Evolutionary conservation across 352 stramenopile species (phyloP), one percentile per base, ranked within the genome.

Genomic region (Blastocystis sp.): DNA sequence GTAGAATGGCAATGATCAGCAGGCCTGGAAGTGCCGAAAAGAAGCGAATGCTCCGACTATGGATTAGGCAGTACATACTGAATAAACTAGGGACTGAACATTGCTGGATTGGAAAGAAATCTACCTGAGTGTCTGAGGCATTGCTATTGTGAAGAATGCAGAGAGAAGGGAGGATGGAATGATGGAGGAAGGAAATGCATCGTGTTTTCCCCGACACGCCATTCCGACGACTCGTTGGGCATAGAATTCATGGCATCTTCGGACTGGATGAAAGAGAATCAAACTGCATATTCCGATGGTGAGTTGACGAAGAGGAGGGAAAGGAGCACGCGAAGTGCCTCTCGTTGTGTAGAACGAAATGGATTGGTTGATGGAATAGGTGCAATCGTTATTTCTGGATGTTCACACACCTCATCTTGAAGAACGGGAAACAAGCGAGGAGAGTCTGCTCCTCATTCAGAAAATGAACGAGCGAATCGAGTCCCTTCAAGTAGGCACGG

Each of bases 21-120:
- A 84, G 52, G 40, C 74, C 74, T 4, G 74, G 74, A 68, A 84
- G 17, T 38, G 38, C 24, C 28, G 74, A 84, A 28, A 28, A 11
- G 24, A 84, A 24, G 28, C 74, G 59, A 42, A 84, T 84, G 34
- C 4, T 70, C 48, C 57, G 24, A 28, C 74, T 84, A 84, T 28
- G 2, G 40, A 10, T 68, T 70, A 43, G n/a, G 24, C 3, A 57
- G 28, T 40, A 68, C 1, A 21, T 24, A 2, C 24, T 70, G 21
- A 42, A 19, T 0, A 4, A 19, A 84, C 74, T 84, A 68, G 65
- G 74, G 74, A 68, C 74, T 84, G 45, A 84, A 84, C 74, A 84
- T 84, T 1, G 7, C 52, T 34, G 28, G 28, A 34, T 34, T 34
- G 28, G 28, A 34, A 34, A 34, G 28, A 34, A 34, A 34, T 34